Evolutionary conservation across 2,329 filamentous ascomycete species (phyloP).

Genomic region (Fusarium subglutinans): DNA sequence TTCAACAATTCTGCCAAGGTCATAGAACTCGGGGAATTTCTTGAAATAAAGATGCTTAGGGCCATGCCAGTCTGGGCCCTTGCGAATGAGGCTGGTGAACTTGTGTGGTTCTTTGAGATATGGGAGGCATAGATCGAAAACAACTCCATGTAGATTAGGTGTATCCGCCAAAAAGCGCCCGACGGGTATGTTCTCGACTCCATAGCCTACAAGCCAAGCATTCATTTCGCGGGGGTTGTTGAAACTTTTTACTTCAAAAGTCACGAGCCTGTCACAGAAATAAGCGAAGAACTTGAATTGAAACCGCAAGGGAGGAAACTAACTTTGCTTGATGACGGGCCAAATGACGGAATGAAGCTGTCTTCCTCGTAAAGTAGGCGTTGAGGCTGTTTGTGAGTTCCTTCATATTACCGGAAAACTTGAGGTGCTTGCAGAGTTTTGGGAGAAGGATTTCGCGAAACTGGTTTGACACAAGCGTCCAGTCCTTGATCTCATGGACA

Average conservation of each 20-base stretch:
- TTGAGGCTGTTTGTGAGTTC: not conserved
- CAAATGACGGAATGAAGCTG: rapidly evolving
- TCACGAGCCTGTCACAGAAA: not conserved
- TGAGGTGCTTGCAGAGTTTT: not conserved
- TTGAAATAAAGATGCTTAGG: not conserved
- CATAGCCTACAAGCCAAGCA: not conserved
- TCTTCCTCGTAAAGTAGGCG: not conserved
- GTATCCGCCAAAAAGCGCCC: not conserved
- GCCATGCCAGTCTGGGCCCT: not conserved
- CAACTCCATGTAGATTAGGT: not conserved
- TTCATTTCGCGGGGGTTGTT: rapidly evolving
- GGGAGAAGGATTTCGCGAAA: not conserved
- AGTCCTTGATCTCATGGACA: not conserved
- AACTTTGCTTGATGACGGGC: not conserved
- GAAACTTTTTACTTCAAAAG: not conserved
- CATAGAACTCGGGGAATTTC: rapidly evolving
- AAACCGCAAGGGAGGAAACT: rapidly evolving
- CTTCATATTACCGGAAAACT: not conserved
- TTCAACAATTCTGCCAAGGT: rapidly evolving
- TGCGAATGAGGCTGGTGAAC: not conserved
- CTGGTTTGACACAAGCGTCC: not conserved
- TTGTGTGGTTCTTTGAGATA: not conserved
- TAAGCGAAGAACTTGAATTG: not conserved
- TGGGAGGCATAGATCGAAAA: rapidly evolving
- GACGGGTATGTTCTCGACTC: not conserved